Evolutionary conservation across 192 early-diverging fungal species (phyloP), one percentile per base, ranked within the genome.

Genomic region (Podochytrium sp.): DNA sequence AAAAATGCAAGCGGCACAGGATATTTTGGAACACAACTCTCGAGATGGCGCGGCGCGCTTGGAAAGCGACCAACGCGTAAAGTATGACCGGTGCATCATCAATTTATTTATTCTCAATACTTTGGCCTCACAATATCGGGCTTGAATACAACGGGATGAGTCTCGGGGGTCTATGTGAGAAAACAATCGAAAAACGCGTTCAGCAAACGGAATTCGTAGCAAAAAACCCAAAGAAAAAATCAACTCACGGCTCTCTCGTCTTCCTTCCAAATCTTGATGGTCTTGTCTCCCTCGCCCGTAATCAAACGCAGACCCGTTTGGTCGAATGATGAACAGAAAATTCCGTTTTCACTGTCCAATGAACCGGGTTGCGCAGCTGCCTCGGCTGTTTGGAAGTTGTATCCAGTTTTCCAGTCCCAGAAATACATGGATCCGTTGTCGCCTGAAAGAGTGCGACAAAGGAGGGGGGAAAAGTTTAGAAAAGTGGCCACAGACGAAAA

Each of bases 281-380:
- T 95, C 83, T 99, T 99, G 79, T 99, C 98, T 0, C 96, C 96
- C 79, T 98, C 98, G 73, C 98, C 94, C 1, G 98, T 99, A 69
- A 99, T 94, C 53, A 99, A 83, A 41, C 98, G 91, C 60, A 92
- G 86, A 1, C 98, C 96, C 23, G 96, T 95, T 55, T 88, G 89
- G 76, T 99, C 98, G 89, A 99, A 99, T 2, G 93, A 90, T 43
- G 93, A 93, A 69, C 92, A 92, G 59, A 99, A 97, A 49, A 99
- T 90, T 49, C 98, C 98, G 6, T 93, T 93, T 81, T 99, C 98
- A 69, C 91, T 92, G 65, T 95, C 94, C 40, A 99, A 79, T 14
- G 96, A 98, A 50, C 98, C 98, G 27, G 98, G 96, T 77, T 99
- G 98, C 6, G 90, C 95, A 34, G 89, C 78, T 0, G 96, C 92